Base-by-base conservation (phyloP, 179 eudicot species). In the Nepenthes alata region DNA sequence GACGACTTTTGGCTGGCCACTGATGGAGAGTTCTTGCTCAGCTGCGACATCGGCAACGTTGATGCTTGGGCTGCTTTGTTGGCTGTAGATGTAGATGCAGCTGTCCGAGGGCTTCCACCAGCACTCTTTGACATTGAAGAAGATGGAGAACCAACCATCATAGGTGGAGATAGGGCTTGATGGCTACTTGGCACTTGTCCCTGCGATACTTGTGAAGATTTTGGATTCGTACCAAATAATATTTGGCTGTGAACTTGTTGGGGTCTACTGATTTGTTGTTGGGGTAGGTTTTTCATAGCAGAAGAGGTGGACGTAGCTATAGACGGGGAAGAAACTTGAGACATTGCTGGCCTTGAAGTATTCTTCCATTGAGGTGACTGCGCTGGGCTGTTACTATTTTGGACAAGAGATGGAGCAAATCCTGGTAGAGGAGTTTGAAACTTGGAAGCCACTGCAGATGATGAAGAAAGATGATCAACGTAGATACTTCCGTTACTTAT, bases 291-390 rank as follows among this genome's bases (percentile, higher is more conserved):
- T 58, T 86, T 93, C 53, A 77, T 72, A 44, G 83, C 72, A 13
- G 85, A 59, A 1, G 77, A 51, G 51, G 75, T 72, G 36, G 88
- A 70, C 49, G 75, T 50, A 37, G 78, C 64, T 2, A 67, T 6
- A 6, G 88, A 75, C 12, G 73, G 78, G 10, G 93, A 68, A 5
- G 80, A 77, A 63, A 62, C 80, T 76, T 89, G 96, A 7, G 89
- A 56, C 38, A 77, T 45, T 6, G 77, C 59, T 39, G 86, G 78
- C 72, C 89, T 71, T 2, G 60, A 67, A 2, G 93, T 70, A 64
- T 71, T 82, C 63, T 83, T 93, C 98, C 96, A 89, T 67, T 89
- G 98, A 1, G 85, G 72, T 38, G 95, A 85, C 60, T 86, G 95
- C 4, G 68, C 53, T 3, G 89, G 74, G 51, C 83, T 70, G 47